These are phyloP conservation scores for Phytophthora syringae DNA, from an alignment of 352 stramenopile species.

Conservation along the genomic window DNA sequence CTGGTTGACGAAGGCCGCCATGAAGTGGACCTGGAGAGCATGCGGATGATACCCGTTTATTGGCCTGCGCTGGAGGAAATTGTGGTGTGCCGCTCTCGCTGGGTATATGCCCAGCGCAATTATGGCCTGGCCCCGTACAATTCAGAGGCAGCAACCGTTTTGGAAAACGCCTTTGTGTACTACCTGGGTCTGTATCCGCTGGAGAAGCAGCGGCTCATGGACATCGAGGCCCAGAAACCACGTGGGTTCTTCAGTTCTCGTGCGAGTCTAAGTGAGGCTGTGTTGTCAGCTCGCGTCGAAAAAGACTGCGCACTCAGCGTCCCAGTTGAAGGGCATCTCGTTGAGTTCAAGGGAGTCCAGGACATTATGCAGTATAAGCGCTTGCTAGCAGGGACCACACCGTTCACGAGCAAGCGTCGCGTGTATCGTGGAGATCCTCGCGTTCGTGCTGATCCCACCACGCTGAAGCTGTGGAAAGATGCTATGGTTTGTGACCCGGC, in stretches of 20 bases:
- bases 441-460: constrained; percentile 60
- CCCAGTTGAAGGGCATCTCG: constrained; percentile 78
- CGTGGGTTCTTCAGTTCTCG: constrained; percentile 56
- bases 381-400: constrained; percentile 73
- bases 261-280: constrained; percentile 34
- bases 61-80: constrained; percentile 76
- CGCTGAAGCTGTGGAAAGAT: constrained; percentile 63
- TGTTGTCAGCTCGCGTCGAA: constrained; percentile 36
- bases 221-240: constrained; percentile 53
- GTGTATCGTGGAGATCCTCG: constrained; percentile 82
- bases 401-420: constrained; percentile 81
- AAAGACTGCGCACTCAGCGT: constrained; percentile 72
- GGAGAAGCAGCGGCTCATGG: constrained; percentile 64
- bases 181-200: constrained; percentile 73
- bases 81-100: constrained; percentile 73
- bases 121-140: constrained; percentile 85
- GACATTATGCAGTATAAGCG: constrained; percentile 89
- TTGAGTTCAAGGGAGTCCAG: constrained; percentile 79
- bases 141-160: constrained; percentile 44
- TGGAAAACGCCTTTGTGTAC: constrained; percentile 78
- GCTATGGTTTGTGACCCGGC: constrained; percentile 50
- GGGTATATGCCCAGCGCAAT: constrained; percentile 85
- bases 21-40: constrained; percentile 79
- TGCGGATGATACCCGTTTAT: constrained; percentile 85
- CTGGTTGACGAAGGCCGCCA: constrained; percentile 84